phyloP scores from a whole-genome alignment of 1,284 basidiomycete genomes.

The Taiwanofungus camphoratus region DNA sequence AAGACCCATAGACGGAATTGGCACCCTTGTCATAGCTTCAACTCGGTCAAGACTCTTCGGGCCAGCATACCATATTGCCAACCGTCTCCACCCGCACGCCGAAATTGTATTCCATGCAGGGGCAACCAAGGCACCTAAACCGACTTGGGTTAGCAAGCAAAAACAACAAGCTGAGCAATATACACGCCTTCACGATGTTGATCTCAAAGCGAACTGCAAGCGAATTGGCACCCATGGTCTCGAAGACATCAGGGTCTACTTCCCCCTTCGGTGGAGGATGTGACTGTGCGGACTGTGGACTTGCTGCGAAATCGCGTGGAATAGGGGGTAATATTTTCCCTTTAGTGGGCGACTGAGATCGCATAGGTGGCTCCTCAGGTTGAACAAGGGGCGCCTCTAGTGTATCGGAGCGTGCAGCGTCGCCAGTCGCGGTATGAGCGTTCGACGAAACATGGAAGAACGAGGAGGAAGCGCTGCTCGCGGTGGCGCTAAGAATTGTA shows the following conservation, averaged over 20 bases:
- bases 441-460: slow-evolving; percentile 71
- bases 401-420: slow-evolving; percentile 27
- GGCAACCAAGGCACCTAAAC: slow-evolving; percentile 87
- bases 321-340: slow-evolving; percentile 67
- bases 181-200: slow-evolving; percentile 86
- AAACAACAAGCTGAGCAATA: background rate
- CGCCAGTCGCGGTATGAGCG: slow-evolving; percentile 40
- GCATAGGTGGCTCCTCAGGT: slow-evolving; percentile 32
- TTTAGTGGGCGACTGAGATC: slow-evolving; percentile 38
- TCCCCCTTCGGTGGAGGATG: slow-evolving; percentile 55
- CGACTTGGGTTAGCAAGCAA: slow-evolving; percentile 7
- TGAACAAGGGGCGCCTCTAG: slow-evolving; percentile 28
- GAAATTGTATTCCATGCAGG: slow-evolving; percentile 94
- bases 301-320: slow-evolving; percentile 46
- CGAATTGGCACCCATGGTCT: slow-evolving; percentile 67
- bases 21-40: slow-evolving; percentile 67
- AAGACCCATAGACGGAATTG: slow-evolving; percentile 11
- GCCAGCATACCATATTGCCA: slow-evolving; percentile 99
- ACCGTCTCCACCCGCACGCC: slow-evolving; percentile 86
- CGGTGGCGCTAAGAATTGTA: slow-evolving; percentile 50
- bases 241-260: slow-evolving; percentile 64
- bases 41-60: slow-evolving; percentile 86
- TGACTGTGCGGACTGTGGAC: slow-evolving; percentile 32
- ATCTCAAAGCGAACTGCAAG: slow-evolving; percentile 91
- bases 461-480: slow-evolving; percentile 71